Evolutionary conservation across 345 rosid species (phyloP), one percentile per base, ranked within the genome.

Genomic region (Camelina laxa): DNA sequence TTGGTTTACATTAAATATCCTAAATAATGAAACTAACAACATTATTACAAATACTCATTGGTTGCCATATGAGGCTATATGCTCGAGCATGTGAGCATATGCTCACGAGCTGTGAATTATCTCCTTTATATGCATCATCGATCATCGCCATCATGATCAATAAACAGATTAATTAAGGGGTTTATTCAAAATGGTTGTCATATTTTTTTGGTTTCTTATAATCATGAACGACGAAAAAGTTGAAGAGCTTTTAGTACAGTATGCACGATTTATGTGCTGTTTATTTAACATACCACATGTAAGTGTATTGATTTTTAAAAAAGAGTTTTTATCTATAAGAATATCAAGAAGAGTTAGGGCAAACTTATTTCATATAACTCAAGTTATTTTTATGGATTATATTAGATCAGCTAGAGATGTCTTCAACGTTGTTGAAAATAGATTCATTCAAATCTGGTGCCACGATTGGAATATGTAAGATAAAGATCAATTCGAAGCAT

Each of bases 81-180:
- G 57, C 21, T 58, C 22, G 20, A 65, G 73, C 76, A 78, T 78
- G 77, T 78, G 81, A 76, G 59, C 69, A 78, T 66, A 72, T 78
- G 77, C 77, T 66, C 27, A 59, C 69, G 50, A 77, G 76, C 76
- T 71, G 63, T 71, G 72, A 58, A 39, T 27, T 19, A 33, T 77
- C 77, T 65, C 69, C 73, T 66, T 78, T 78, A 72, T 59, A 33
- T 58, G 48, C 56, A 70, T 70, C 72, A 70, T 62, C 31, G 36
- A 15, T 44, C 51, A 62, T 42, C 50, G 20, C 67, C 51, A 62
- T 62, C 67, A 62, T 41, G 65, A 60, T 21, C 8, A 20, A 56
- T 64, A 21, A 48, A 65, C 33, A 51, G 33, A 56, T 70, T 65
- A 77, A 33, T 30, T 65, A 77, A 63, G 58, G 47, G 24, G 51